phyloP scores from a whole-genome alignment of 2,329 filamentous ascomycete species.

The Nemania serpens region DNA sequence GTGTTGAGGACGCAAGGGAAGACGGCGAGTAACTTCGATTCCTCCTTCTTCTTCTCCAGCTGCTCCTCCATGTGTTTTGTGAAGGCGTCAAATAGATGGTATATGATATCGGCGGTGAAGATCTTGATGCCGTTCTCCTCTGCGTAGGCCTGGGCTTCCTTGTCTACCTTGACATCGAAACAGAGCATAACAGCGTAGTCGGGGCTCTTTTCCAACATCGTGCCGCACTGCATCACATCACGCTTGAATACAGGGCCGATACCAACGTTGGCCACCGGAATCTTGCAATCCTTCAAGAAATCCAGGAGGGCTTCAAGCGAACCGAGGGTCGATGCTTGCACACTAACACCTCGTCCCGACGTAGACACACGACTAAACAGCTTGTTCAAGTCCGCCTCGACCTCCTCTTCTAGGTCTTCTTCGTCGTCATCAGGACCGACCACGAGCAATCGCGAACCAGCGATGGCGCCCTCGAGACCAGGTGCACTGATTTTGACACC shows the following conservation, averaged over 20 bases:
- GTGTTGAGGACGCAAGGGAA: conserved; percentile 93
- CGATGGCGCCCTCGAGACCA: conserved; percentile 93
- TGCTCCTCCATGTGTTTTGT: conserved; percentile 91
- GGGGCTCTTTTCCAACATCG: conserved; percentile 94
- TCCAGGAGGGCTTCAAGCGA: conserved; percentile 95
- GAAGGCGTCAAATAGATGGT: conserved; percentile 96
- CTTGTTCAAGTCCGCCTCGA: conserved; percentile 91
- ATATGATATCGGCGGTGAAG: conserved; percentile 98
- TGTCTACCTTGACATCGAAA: conserved; percentile 99
- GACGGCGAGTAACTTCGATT: conserved; percentile 91
- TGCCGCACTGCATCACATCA: conserved; percentile 92
- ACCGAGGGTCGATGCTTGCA: conserved; percentile 95
- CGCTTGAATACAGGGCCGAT: conserved; percentile 98
- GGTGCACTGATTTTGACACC: conserved; percentile 99
- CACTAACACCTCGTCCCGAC: conserved; percentile 90
- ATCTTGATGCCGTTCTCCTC: conserved; percentile 96
- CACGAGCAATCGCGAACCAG: conserved; percentile 91
- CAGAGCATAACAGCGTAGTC: conserved; percentile 99
- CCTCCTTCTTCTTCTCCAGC: conserved; percentile 90
- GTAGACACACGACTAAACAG: conserved; percentile 91
- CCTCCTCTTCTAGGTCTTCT: conserved; percentile 93
- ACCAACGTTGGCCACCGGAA: conserved; percentile 94
- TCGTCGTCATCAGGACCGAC: conserved; percentile 96
- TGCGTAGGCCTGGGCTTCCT: conserved; percentile 88
- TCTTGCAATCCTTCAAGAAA: conserved; percentile 94